Conservation (phyloP, 2,329 filamentous ascomycete genomes). For the Fusarium sp. region DNA sequence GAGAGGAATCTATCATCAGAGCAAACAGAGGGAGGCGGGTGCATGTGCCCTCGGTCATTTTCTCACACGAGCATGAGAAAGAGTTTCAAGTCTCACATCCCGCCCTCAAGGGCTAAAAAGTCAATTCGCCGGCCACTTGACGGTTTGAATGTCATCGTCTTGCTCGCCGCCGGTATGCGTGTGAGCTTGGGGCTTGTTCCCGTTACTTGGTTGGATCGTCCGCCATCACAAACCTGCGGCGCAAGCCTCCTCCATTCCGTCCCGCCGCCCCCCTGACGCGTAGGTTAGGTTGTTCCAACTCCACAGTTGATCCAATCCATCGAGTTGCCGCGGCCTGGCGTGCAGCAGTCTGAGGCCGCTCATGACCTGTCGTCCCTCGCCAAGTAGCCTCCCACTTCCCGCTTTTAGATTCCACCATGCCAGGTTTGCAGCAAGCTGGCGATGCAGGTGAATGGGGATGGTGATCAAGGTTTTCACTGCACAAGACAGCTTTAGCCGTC, state of each 20-base stretch:
- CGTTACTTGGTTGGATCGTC: constrained; percentile 32
- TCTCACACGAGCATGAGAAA: background rate
- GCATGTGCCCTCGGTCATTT: background rate
- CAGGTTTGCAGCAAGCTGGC: constrained; percentile 9
- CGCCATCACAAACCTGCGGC: constrained; percentile 9
- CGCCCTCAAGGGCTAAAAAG: background rate
- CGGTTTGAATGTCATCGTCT: constrained; percentile 4
- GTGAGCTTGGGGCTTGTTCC: constrained; percentile 15
- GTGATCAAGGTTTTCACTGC: constrained; percentile 22
- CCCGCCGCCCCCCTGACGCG: constrained; percentile 37
- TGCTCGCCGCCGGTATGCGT: constrained; percentile 1
- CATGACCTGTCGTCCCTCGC: constrained; percentile 13
- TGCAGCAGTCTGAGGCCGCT: constrained; percentile 1
- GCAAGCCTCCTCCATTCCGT: constrained; percentile 34
- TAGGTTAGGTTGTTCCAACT: constrained; percentile 17
- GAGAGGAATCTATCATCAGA: constrained; percentile 13
- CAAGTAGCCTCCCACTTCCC: constrained; percentile 34
- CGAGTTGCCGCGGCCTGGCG: constrained; percentile 18
- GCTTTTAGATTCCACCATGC: constrained; percentile 19
- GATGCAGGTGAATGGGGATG: constrained; percentile 16
- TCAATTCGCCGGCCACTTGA: background rate
- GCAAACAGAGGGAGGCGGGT: constrained; percentile 2
- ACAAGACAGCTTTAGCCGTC: constrained; percentile 6
- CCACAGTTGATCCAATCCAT: constrained; percentile 17
- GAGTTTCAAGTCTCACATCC: constrained; percentile 4